Base-by-base conservation (phyloP, 2,329 filamentous ascomycete genomes). In the Epichloe baconii region DNA sequence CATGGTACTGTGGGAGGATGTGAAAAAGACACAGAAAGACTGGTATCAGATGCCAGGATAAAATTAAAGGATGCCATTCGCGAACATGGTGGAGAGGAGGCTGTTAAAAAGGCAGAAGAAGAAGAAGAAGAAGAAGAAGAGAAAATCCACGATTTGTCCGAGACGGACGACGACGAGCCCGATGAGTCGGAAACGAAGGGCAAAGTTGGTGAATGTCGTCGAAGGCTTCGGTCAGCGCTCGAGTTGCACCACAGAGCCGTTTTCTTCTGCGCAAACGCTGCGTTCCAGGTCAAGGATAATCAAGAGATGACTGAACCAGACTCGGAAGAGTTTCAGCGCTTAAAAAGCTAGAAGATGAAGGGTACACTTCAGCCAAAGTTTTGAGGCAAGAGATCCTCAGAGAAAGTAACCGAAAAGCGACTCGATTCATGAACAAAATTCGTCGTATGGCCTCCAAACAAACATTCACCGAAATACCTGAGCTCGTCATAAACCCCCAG, bases 211-310 rank as follows among this genome's bases (percentile, higher is more conserved):
- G 75, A 80, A 38, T 75, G 77, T 47, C 79, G 82, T 36, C 79
- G 82, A 36, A 59, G 81, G 43, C 71, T 96, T 21, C 82, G 88
- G 10, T 76, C 74, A 19, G 82, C 86, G 2, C 71, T 95, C 17
- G 88, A 95, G 62, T 67, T 94, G 43, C 78, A 91, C 54, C 91
- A 96, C 63, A 82, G 84, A 56, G 88, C 85, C 34, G 75, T 80
- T 1, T 96, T 96, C 68, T 95, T 94, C 62, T 83, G 83, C 26
- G 88, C 84, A 14, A 95, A 89, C 58, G 85, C 83, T 0, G 83
- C 83, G 57, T 96, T 82, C 61, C 88, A 95, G 61, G 85, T 94
- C 54, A 93, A 90, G 61, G 78, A 80, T 0, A 79, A 90, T 51
- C 65, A 77, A 44, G 72, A 78, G 1, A 69, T 83, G 58, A 88